phyloP scores from a whole-genome alignment of 805 yeast species.

The Candida endomychidarum region DNA sequence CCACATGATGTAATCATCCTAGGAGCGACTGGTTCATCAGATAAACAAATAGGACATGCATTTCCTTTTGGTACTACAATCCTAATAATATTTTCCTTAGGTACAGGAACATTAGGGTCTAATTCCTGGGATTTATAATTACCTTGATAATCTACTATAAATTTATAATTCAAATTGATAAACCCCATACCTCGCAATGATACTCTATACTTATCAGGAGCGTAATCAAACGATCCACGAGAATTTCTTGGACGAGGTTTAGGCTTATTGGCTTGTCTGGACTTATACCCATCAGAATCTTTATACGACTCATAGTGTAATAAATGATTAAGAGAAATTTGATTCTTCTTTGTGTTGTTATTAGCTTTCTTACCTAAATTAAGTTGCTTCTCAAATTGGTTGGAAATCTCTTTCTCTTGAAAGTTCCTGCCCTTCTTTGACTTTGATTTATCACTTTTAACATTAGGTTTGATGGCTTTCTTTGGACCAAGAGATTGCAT shows the following conservation, averaged over 20 bases:
- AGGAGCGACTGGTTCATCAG: constrained; percentile 85
- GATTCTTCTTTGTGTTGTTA: constrained; percentile 4
- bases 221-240: constrained; percentile 10
- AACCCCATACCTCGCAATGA: constrained; percentile 64
- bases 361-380: constrained; percentile 36
- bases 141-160: constrained; percentile 68
- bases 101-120: constrained; percentile 77
- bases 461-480: not conserved
- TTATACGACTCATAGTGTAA: constrained; percentile 52
- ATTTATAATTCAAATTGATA: constrained; percentile 81
- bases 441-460: not conserved
- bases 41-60: constrained; percentile 90
- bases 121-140: constrained; percentile 56
- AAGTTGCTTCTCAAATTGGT: constrained; percentile 8
- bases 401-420: constrained; percentile 6
- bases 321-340: constrained; percentile 52
- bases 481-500: not conserved
- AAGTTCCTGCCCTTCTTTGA: not conserved
- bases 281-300: constrained; percentile 38
- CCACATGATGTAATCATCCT: constrained; percentile 91
- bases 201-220: constrained; percentile 26
- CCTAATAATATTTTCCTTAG: constrained; percentile 59
- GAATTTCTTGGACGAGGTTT: constrained; percentile 1
- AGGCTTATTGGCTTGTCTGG: constrained; percentile 16
- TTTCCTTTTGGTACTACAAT: constrained; percentile 74